phyloP scores from a whole-genome alignment of 2,329 filamentous ascomycete genomes.

The Pseudopithomyces chartarum region DNA sequence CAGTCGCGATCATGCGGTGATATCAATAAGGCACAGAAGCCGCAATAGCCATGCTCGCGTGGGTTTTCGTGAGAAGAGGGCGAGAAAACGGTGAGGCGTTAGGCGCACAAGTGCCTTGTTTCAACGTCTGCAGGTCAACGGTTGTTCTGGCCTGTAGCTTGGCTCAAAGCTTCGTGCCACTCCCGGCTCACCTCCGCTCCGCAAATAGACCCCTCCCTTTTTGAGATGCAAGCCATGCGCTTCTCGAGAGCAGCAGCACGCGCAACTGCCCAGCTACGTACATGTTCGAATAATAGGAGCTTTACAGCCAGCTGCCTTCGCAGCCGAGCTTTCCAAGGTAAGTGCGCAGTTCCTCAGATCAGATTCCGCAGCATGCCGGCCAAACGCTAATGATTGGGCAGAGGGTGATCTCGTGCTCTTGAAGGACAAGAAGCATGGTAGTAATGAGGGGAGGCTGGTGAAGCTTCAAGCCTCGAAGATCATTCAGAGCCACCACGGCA shows the following conservation, averaged over 20 bases:
- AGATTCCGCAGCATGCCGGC: background rate
- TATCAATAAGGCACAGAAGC: background rate
- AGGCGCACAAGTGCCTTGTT: conserved; percentile 13
- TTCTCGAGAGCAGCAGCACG: conserved; percentile 6
- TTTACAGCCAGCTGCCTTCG: conserved; percentile 26
- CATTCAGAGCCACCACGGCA: conserved; percentile 53
- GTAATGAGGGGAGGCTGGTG: conserved; percentile 45
- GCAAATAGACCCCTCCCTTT: conserved; percentile 8
- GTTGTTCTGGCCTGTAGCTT: conserved; percentile 21
- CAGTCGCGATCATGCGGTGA: background rate
- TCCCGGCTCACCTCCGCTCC: conserved; percentile 18
- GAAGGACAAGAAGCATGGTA: conserved; percentile 44
- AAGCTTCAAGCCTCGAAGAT: conserved; percentile 42
- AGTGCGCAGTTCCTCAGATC: conserved; percentile 10
- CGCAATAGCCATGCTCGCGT: background rate
- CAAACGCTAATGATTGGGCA: conserved; percentile 24
- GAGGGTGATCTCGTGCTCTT: conserved; percentile 50
- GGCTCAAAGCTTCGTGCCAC: conserved; percentile 25
- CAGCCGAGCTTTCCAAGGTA: conserved; percentile 36
- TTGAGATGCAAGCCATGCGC: conserved; percentile 3
- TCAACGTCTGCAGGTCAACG: conserved; percentile 6
- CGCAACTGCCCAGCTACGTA: conserved; percentile 3
- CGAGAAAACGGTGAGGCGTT: background rate
- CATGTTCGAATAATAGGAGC: conserved; percentile 7
- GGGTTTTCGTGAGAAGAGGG: background rate